Base-by-base conservation (phyloP, 2,329 filamentous ascomycete genomes). In the Metarhizium robertsii region DNA sequence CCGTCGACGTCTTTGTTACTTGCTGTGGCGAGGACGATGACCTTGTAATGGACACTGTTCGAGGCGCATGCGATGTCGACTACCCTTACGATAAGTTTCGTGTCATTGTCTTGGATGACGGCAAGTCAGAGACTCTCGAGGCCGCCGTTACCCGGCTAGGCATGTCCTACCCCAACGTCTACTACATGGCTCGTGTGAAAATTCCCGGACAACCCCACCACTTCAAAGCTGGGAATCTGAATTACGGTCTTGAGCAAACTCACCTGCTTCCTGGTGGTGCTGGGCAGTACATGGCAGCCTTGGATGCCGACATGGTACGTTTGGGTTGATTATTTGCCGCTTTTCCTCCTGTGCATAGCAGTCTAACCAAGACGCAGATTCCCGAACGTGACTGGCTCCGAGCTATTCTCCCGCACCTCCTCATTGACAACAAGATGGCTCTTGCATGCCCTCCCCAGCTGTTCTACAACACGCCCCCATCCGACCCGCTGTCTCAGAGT, bases 161-260 rank as follows among this genome's bases (percentile, higher is more conserved):
- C 48, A 58, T 66, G 34, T 68, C 67, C 8, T 78, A 73, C 55
- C 71, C 73, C 14, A 80, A 83, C 56, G 64, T 81, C 7, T 74
- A 71, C 59, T 83, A 83, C 66, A 73, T 78, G 63, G 73, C 79
- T 2, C 76, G 79, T 16, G 68, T 72, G 40, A 78, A 79, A 67
- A 69, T 71, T 48, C 73, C 74, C 4, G 75, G 75, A 7, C 68
- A 74, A 38, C 75, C 76, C 2, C 74, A 80, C 61, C 78, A 82
- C 63, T 85, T 81, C 73, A 86, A 86, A 71, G 81, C 83, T 1
- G 82, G 83, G 52, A 86, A 86, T 63, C 70, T 86, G 53, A 85
- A 84, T 67, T 79, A 81, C 55, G 83, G 79, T 38, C 67, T 82
- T 20, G 76, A 81, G 16, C 72, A 75, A 54, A 72, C 76, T 4